phyloP scores from a whole-genome alignment of 2,329 filamentous ascomycete genomes.

The Pestalotiopsis sp. region DNA sequence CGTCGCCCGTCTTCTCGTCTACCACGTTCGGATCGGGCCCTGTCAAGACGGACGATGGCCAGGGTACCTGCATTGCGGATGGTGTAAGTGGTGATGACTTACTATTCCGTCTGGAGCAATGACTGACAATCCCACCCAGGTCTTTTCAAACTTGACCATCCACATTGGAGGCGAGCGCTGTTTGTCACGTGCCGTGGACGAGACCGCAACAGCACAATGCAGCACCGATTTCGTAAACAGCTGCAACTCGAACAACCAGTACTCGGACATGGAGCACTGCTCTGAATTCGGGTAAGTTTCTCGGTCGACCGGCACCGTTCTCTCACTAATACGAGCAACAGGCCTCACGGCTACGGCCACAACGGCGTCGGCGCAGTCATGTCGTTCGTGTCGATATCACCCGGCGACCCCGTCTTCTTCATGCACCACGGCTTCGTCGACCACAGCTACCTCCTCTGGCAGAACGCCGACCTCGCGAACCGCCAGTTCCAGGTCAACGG shows the following conservation, averaged over 20 bases:
- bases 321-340: conserved; percentile 20
- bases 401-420: conserved; percentile 33
- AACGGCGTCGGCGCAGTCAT: conserved; percentile 37
- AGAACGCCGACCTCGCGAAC: conserved; percentile 17
- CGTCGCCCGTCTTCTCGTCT: conserved; percentile 30
- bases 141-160: conserved; percentile 26
- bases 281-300: conserved; percentile 32
- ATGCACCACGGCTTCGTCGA: conserved; percentile 25
- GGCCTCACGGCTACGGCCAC: conserved; percentile 36
- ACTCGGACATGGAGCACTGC: conserved; percentile 32
- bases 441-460: conserved; percentile 21
- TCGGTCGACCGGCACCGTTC: not conserved
- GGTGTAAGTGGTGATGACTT: conserved; percentile 25
- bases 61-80: conserved; percentile 31
- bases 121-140: conserved; percentile 18
- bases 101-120: not conserved
- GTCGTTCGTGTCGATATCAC: conserved; percentile 32
- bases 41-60: conserved; percentile 23
- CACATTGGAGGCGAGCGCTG: conserved; percentile 33
- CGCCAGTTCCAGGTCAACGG: conserved; percentile 23
- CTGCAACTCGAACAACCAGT: conserved; percentile 29
- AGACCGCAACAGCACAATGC: conserved; percentile 29
- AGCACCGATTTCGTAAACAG: conserved; percentile 30
- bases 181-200: conserved; percentile 33
- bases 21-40: conserved; percentile 30